Evolutionary conservation across 208 protist genomes (phyloP).

Genomic region (Crithidia sp.): DNA sequence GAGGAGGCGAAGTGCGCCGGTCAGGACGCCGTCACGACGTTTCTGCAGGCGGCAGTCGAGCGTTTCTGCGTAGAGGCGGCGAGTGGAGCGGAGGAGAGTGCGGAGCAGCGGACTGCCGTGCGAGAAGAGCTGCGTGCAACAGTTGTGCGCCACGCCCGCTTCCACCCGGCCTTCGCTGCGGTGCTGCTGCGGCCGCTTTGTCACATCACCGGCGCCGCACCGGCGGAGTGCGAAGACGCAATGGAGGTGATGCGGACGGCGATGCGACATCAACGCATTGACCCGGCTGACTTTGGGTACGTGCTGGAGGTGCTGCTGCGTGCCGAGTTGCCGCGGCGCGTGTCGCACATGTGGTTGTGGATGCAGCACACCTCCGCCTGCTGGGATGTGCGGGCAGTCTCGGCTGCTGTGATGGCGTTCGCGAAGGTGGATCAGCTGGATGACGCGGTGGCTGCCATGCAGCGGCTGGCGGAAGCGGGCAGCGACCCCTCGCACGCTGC

Average conservation of each 20-base stretch:
- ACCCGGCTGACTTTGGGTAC: constrained; percentile 57
- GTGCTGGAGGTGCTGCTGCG: constrained; percentile 54
- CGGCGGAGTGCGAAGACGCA: constrained; percentile 41
- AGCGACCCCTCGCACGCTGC: constrained; percentile 53
- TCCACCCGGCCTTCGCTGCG: constrained; percentile 41
- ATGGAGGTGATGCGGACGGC: constrained; percentile 52
- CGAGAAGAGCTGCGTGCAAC: constrained; percentile 37
- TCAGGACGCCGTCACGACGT: constrained; percentile 19
- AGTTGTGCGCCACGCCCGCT: constrained; percentile 52
- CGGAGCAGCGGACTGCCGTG: constrained; percentile 7
- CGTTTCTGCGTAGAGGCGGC: not conserved
- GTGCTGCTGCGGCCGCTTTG: constrained; percentile 59
- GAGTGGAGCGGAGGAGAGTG: not conserved
- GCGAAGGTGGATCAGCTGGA: constrained; percentile 41
- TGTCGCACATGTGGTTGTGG: constrained; percentile 72
- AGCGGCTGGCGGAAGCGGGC: constrained; percentile 60
- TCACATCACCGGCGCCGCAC: constrained; percentile 31
- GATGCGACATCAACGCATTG: constrained; percentile 46
- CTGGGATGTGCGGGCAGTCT: constrained; percentile 67
- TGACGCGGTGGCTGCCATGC: constrained; percentile 66
- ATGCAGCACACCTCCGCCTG: constrained; percentile 82
- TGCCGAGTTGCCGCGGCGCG: constrained; percentile 32
- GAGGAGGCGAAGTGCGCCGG: constrained; percentile 38
- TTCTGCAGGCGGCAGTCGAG: constrained; percentile 40
- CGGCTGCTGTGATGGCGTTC: constrained; percentile 60